Evolutionary conservation across 2,329 filamentous ascomycete genomes (phyloP).

Genomic region (Cordyceps sp.): DNA sequence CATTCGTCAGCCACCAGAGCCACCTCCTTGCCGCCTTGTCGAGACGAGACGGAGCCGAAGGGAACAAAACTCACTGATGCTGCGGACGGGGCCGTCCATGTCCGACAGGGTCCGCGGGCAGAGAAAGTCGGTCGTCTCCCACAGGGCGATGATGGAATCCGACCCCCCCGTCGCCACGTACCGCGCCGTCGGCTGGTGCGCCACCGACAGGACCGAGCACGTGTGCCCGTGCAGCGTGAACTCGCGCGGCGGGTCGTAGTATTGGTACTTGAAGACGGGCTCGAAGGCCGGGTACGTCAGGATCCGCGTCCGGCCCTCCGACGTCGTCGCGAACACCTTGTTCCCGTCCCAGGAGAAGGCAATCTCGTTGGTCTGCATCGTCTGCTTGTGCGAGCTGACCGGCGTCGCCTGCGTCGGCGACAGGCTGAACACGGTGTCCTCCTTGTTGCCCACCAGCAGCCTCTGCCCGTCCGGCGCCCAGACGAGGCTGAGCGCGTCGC

Average conservation of each 20-base stretch:
- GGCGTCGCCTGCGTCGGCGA: slow-evolving; percentile 40
- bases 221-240: slow-evolving; percentile 58
- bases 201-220: slow-evolving; percentile 50
- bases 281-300: slow-evolving; percentile 49
- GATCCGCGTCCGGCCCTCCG: slow-evolving; percentile 54
- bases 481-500: slow-evolving; percentile 51
- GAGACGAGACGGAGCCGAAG: too few species aligned
- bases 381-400: slow-evolving; percentile 41
- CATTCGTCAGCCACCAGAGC: neutral
- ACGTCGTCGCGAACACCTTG: slow-evolving; percentile 54
- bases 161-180: slow-evolving; percentile 61
- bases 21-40: too few species aligned
- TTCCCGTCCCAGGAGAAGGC: slow-evolving; percentile 58
- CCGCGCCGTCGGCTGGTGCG: slow-evolving; percentile 53
- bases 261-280: slow-evolving; percentile 32
- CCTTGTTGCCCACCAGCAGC: slow-evolving; percentile 57
- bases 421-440: slow-evolving; percentile 44
- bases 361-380: slow-evolving; percentile 53
- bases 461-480: slow-evolving; percentile 59
- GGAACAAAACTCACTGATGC: slow-evolving; percentile 33
- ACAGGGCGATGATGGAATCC: slow-evolving; percentile 59
- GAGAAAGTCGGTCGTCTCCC: slow-evolving; percentile 65
- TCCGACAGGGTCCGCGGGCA: slow-evolving; percentile 55
- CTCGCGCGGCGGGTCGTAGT: slow-evolving; percentile 27
- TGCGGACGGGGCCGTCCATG: slow-evolving; percentile 53